Conservation (phyloP, 1,284 basidiomycete genomes). For the Cystobasidium pallidum region DNA sequence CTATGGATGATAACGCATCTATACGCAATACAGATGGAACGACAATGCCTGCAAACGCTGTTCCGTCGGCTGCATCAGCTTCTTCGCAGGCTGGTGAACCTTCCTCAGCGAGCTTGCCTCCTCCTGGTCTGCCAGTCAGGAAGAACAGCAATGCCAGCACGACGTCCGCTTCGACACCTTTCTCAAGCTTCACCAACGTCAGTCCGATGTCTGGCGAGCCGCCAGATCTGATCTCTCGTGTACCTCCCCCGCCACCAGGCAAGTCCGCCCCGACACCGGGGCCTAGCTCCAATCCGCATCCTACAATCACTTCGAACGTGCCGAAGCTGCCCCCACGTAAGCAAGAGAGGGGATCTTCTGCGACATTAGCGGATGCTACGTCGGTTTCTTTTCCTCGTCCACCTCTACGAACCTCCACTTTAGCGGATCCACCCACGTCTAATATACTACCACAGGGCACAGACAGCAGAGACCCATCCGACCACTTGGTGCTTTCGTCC, state of each 20-base stretch:
- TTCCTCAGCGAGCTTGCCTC: neutral
- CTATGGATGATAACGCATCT: constrained; percentile 9
- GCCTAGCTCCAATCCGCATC: neutral
- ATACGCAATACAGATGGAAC: neutral
- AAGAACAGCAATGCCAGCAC: constrained; percentile 13
- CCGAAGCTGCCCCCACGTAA: constrained; percentile 14
- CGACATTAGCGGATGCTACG: neutral
- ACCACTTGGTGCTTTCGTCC: neutral
- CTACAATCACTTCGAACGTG: neutral
- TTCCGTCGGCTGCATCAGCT: neutral
- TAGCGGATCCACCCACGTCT: neutral
- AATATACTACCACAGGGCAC: neutral
- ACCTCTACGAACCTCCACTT: neutral
- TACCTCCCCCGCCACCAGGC: constrained; percentile 4
- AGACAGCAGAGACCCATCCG: too few species aligned
- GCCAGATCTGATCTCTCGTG: neutral
- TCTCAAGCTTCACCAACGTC: constrained; percentile 13
- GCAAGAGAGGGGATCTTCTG: constrained; percentile 1
- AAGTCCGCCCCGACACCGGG: neutral
- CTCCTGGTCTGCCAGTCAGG: neutral
- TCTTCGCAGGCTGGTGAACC: neutral
- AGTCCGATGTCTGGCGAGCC: neutral
- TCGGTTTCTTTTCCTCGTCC: neutral
- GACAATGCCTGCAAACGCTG: neutral
- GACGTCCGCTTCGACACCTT: constrained; percentile 4